These are phyloP conservation scores for Picea glauca DNA, from an alignment of 75 land plant genomes.

Conservation along the genomic window DNA sequence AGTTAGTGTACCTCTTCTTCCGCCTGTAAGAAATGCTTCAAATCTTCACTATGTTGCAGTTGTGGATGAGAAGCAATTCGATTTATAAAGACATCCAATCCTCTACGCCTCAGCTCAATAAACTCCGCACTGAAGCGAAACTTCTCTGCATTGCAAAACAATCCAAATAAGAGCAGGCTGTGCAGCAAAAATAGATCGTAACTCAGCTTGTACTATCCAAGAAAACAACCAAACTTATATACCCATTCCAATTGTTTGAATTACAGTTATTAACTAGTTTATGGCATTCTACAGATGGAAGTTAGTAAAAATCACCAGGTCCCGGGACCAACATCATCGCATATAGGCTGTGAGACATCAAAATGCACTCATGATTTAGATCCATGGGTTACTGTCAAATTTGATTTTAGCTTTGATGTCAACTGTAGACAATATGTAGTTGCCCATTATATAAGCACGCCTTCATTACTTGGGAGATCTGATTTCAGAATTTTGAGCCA, in stretches of 20 bases:
- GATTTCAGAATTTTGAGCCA: not conserved
- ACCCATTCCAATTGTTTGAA: not conserved
- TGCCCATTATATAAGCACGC: not conserved
- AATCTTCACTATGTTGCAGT: slow-evolving; percentile 80
- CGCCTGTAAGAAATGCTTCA: slow-evolving; percentile 81
- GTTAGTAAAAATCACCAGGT: not conserved
- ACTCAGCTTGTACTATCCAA: not conserved
- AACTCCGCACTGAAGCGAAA: slow-evolving; percentile 97
- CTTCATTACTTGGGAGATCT: not conserved
- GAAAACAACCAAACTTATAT: not conserved
- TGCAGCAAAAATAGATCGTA: not conserved
- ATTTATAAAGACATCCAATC: slow-evolving; percentile 78
- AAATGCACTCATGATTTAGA: not conserved
- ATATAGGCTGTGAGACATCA: not conserved
- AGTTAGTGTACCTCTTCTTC: slow-evolving; percentile 76
- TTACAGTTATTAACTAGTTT: not conserved
- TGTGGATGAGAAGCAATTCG: slow-evolving; percentile 82
- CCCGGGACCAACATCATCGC: not conserved
- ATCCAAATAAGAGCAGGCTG: not conserved
- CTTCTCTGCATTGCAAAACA: slow-evolving; percentile 63
- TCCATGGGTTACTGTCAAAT: not conserved
- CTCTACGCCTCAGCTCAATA: slow-evolving; percentile 91
- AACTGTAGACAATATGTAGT: too few species aligned
- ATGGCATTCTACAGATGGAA: not conserved
- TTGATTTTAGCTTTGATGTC: not conserved